Base-by-base conservation (phyloP, 441 rosid genomes). In the Kokia cookei region DNA sequence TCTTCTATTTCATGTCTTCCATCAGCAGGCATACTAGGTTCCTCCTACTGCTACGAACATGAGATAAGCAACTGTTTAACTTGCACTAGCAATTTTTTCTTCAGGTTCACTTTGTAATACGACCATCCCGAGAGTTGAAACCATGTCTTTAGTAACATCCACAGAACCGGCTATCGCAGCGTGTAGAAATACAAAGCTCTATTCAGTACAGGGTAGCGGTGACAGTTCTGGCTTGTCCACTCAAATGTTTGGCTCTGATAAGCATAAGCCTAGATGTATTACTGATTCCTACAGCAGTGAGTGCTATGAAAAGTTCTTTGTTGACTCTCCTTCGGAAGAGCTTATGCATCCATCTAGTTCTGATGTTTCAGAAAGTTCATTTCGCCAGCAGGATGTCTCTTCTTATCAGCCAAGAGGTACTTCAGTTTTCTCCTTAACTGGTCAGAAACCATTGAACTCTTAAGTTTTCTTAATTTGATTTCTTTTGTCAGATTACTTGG, bases 271-370 rank as follows among this genome's bases (percentile, higher is more conserved):
- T 73, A 76, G 86, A 73, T 94, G 82, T 64, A 69, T 80, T 59
- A 74, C 86, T 8, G 88, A 87, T 82, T 86, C 96, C 68, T 89
- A 81, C 86, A 81, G 84, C 53, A 77, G 81, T 24, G 93, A 91
- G 85, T 88, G 86, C 82, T 90, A 87, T 17, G 98, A 91, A 75
- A 91, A 91, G 83, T 95, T 89, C 84, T 86, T 95, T 78, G 80
- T 86, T 12, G 94, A 87, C 58, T 95, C 99, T 5, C 96, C 96
- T 15, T 72, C 79, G 0, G 92, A 88, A 50, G 99, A 90, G 76
- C 79, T 79, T 19, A 66, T 75, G 3, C 87, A 85, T 4, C 87
- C 91, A 65, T 78, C 92, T 27, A 84, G 85, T 72, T 91, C 92
- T 5, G 86, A 80, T 14, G 61, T 85, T 22, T 91, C 96, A 15